A percentile compares a stretch with the other conserved stretches of the same genome.
These are phyloP conservation scores for Russula emetica DNA, from an alignment of 768 basidiomycete genomes.

Conservation along the genomic window DNA sequence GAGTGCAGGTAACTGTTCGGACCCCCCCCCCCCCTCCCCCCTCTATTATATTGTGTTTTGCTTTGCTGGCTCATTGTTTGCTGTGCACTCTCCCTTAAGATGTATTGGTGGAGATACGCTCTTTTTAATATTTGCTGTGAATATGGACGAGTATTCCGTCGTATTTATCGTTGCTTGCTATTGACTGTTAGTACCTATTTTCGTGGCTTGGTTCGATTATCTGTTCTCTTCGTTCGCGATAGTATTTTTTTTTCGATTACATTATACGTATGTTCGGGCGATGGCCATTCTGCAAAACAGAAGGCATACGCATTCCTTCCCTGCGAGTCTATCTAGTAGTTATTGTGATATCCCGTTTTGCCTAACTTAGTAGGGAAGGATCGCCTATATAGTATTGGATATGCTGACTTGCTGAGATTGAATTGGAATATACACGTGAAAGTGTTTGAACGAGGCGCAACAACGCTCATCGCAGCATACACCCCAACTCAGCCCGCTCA, in stretches of 20 bases:
- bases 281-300: constrained; percentile 22
- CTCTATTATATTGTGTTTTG: constrained; percentile 15
- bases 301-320: constrained; percentile 10
- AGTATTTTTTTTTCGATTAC: constrained; percentile 17
- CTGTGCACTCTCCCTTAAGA: constrained; percentile 18
- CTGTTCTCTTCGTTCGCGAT: constrained; percentile 11
- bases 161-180: constrained; percentile 26
- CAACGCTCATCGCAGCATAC: not conserved
- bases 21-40: constrained; percentile 6
- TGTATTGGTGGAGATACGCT: constrained; percentile 14
- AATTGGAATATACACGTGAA: constrained; percentile 18
- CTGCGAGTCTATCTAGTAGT: constrained; percentile 9
- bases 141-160: constrained; percentile 18
- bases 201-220: constrained; percentile 17
- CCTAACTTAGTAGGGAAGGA: constrained; percentile 10
- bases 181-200: constrained; percentile 20
- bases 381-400: constrained; percentile 20
- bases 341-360: constrained; percentile 6
- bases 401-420: constrained; percentile 17
- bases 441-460: not conserved
- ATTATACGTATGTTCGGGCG: constrained; percentile 28
- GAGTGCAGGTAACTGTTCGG: constrained; percentile 9
- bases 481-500: not conserved
- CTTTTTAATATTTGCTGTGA: constrained; percentile 25
- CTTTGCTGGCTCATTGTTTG: constrained; percentile 23